These are phyloP conservation scores for Gonapodya prolifera DNA, from an alignment of 192 early-diverging fungal genomes.

Conservation along the genomic window DNA sequence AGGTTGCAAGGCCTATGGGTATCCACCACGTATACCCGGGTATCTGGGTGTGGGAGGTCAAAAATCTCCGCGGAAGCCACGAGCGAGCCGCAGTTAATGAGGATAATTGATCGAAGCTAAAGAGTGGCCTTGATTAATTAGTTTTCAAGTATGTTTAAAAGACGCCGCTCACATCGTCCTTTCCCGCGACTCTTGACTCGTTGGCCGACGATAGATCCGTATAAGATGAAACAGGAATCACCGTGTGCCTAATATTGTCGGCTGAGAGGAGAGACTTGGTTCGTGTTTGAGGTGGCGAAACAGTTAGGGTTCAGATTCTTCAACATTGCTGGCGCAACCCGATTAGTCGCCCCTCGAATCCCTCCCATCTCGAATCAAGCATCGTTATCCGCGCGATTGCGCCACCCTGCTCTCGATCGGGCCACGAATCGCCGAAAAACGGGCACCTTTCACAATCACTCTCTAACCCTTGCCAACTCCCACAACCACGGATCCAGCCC, in stretches of 20 bases:
- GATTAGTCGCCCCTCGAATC: too few relatives aligned
- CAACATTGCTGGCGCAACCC: conserved; percentile 6
- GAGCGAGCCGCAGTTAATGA: conserved; percentile 78
- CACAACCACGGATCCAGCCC: too few relatives aligned
- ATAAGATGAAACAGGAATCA: conserved; percentile 65
- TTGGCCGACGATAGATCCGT: conserved; percentile 40
- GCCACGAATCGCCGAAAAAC: too few relatives aligned
- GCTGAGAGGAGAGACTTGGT: conserved; percentile 54
- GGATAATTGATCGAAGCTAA: conserved; percentile 58
- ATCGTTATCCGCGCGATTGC: too few relatives aligned
- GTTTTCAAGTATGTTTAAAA: background rate
- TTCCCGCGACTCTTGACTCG: conserved; percentile 31
- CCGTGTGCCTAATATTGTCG: conserved; percentile 68
- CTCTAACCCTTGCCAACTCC: too few relatives aligned
- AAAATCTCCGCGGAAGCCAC: conserved; percentile 59
- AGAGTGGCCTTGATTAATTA: background rate
- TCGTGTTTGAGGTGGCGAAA: conserved; percentile 9
- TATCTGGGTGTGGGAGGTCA: conserved; percentile 27
- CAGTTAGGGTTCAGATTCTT: background rate
- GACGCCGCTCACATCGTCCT: conserved; percentile 25
- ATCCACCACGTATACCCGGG: conserved; percentile 70
- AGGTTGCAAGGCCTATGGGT: conserved; percentile 81
- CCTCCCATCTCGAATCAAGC: too few relatives aligned
- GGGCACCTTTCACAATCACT: too few relatives aligned
- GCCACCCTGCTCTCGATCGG: too few relatives aligned